phyloP scores from a whole-genome alignment of 2,329 filamentous ascomycete genomes.

The Hypocreales sp. region DNA sequence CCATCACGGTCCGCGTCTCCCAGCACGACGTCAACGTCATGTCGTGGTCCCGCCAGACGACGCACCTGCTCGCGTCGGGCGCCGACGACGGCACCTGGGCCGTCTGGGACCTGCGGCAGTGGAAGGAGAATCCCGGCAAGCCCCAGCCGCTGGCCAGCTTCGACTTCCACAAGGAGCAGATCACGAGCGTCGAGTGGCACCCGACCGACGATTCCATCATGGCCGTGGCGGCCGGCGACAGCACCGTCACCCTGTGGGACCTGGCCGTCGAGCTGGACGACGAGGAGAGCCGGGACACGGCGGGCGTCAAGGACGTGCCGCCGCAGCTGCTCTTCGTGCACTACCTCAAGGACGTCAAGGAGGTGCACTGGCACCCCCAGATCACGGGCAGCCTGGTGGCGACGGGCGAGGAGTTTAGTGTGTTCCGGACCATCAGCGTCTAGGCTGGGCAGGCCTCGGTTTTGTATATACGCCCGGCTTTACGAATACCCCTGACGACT shows the following conservation, averaged over 20 bases:
- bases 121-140: conserved; percentile 52
- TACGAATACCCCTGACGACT: conserved; percentile 2
- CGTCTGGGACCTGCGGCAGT: conserved; percentile 91
- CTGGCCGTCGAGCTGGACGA: conserved; percentile 91
- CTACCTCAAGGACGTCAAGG: conserved; percentile 89
- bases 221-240: conserved; percentile 80
- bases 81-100: conserved; percentile 89
- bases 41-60: conserved; percentile 81
- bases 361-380: conserved; percentile 94
- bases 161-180: conserved; percentile 89
- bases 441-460: conserved; percentile 19
- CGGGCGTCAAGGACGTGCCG: conserved; percentile 76
- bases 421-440: conserved; percentile 73
- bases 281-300: conserved; percentile 85
- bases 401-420: conserved; percentile 79
- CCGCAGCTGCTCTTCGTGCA: conserved; percentile 93
- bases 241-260: conserved; percentile 93
- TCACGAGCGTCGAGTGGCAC: conserved; percentile 95
- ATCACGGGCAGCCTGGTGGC: conserved; percentile 82
- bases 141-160: conserved; percentile 84
- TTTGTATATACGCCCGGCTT: conserved; percentile 2
- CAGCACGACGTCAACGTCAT: conserved; percentile 87
- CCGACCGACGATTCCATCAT: conserved; percentile 94
- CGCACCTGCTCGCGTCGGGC: conserved; percentile 79
- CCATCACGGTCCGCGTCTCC: conserved; percentile 73